Evolutionary conservation across 2,329 filamentous ascomycete species (phyloP).

Genomic region (Sporothrix curviconia): DNA sequence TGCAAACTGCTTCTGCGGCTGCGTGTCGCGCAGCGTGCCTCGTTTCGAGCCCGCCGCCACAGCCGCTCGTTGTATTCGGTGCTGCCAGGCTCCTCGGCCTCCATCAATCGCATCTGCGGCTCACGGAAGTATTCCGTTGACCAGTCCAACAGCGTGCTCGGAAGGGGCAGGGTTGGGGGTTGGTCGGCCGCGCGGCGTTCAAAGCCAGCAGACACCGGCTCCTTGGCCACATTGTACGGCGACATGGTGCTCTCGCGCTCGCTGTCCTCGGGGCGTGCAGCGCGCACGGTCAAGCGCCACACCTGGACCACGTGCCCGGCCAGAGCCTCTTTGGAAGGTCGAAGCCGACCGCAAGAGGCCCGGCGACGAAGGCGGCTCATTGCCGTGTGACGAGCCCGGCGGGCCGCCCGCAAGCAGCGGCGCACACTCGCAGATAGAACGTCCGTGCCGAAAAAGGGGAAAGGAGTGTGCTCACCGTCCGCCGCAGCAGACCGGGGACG

Average conservation of each 20-base stretch:
- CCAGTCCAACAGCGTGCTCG: slow-evolving; percentile 86
- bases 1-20: slow-evolving; percentile 85
- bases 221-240: slow-evolving; percentile 68
- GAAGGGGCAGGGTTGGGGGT: slow-evolving; percentile 63
- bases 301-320: slow-evolving; percentile 1
- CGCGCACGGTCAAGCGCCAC: slow-evolving; percentile 31
- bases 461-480: slow-evolving; percentile 59
- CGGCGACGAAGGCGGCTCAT: slow-evolving; percentile 23
- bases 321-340: slow-evolving; percentile 14
- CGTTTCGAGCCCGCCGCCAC: slow-evolving; percentile 88
- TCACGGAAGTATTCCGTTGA: slow-evolving; percentile 97
- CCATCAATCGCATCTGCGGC: slow-evolving; percentile 94
- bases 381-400: slow-evolving; percentile 8
- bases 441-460: slow-evolving; percentile 48
- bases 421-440: slow-evolving; percentile 22
- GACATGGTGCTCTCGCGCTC: slow-evolving; percentile 60
- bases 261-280: slow-evolving; percentile 56
- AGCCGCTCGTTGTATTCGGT: slow-evolving; percentile 92
- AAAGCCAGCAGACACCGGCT: slow-evolving; percentile 75
- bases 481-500: slow-evolving; percentile 53
- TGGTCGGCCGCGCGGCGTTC: slow-evolving; percentile 53
- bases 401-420: background rate
- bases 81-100: slow-evolving; percentile 92
- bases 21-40: slow-evolving; percentile 85
- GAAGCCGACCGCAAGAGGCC: slow-evolving; percentile 32